Conservation (phyloP, 1,284 basidiomycete genomes). For the Cutaneotrichosporon mucoides region DNA sequence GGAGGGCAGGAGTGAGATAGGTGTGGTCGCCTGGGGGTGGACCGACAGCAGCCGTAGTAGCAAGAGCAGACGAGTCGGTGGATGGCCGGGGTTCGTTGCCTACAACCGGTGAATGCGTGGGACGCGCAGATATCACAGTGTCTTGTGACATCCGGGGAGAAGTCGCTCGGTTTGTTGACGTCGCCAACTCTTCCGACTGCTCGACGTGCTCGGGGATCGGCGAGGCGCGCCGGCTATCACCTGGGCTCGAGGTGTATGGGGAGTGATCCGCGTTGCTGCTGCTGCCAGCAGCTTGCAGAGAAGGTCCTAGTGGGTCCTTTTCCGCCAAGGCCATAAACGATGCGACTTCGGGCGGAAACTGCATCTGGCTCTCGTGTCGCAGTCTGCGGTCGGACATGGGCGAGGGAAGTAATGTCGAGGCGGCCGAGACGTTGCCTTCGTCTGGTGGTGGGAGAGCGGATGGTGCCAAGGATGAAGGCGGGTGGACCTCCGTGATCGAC, state of each 20-base stretch:
- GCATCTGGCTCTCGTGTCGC: constrained; percentile 39
- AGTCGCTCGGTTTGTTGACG: background rate
- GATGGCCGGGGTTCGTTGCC: constrained; percentile 7
- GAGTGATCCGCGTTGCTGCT: constrained; percentile 1
- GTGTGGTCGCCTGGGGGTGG: constrained; percentile 18
- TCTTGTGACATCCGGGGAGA: constrained; percentile 23
- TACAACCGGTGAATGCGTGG: constrained; percentile 3
- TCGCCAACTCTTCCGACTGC: constrained; percentile 14
- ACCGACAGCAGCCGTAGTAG: background rate
- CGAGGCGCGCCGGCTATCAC: constrained; percentile 13
- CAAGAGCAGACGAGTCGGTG: constrained; percentile 7
- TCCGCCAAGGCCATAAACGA: constrained; percentile 42
- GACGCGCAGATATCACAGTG: constrained; percentile 16
- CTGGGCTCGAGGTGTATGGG: constrained; percentile 10
- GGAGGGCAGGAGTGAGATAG: constrained; percentile 31
- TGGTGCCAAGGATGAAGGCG: constrained; percentile 4
- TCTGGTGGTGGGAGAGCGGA: constrained; percentile 8
- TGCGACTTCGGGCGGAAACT: constrained; percentile 41
- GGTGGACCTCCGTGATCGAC: constrained; percentile 6
- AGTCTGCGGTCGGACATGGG: constrained; percentile 33
- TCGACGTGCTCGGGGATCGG: constrained; percentile 13
- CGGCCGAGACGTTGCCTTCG: constrained; percentile 5
- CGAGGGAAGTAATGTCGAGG: constrained; percentile 32
- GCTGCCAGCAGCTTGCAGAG: background rate
- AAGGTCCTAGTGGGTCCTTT: background rate